Percentiles rank a stretch among this genome's conserved stretches.
These are phyloP conservation scores for Heterobasidion occidentale DNA, from an alignment of 1,284 basidiomycete genomes.

Conservation along the genomic window DNA sequence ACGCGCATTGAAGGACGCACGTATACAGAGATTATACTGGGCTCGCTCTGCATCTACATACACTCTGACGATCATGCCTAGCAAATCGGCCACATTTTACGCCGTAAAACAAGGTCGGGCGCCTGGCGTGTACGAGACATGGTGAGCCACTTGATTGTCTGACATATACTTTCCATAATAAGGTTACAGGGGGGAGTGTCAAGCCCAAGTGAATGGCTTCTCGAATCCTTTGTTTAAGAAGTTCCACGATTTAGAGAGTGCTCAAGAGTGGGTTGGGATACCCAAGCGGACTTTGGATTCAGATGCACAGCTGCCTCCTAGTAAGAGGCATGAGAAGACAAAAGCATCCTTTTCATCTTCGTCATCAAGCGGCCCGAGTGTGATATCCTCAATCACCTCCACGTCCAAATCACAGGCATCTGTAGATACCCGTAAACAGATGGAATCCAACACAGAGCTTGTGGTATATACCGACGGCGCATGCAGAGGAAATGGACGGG, in stretches of 20 bases:
- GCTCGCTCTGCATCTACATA: background rate
- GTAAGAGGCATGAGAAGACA: background rate
- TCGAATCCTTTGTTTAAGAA: conserved; percentile 55
- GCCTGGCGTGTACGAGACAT: conserved; percentile 32
- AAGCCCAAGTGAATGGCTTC: conserved; percentile 52
- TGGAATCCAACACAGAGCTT: conserved; percentile 6
- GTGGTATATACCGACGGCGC: conserved; percentile 80
- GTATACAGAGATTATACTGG: background rate
- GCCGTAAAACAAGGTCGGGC: conserved; percentile 17
- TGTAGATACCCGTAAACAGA: background rate
- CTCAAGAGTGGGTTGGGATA: conserved; percentile 26
- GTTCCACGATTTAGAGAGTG: conserved; percentile 43
- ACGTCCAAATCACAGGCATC: background rate
- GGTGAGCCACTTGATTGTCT: conserved; percentile 19
- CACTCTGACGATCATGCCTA: background rate
- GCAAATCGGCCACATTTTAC: background rate
- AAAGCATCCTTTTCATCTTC: background rate
- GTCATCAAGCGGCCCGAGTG: background rate
- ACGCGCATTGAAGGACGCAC: background rate
- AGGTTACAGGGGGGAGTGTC: conserved; percentile 45
- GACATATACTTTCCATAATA: background rate
- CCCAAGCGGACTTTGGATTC: background rate
- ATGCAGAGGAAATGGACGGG: conserved; percentile 67
- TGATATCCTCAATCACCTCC: background rate
- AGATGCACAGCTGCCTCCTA: background rate